These are phyloP conservation scores for Botryotinia globosa DNA, from an alignment of 2,329 filamentous ascomycete genomes.

Conservation along the genomic window DNA sequence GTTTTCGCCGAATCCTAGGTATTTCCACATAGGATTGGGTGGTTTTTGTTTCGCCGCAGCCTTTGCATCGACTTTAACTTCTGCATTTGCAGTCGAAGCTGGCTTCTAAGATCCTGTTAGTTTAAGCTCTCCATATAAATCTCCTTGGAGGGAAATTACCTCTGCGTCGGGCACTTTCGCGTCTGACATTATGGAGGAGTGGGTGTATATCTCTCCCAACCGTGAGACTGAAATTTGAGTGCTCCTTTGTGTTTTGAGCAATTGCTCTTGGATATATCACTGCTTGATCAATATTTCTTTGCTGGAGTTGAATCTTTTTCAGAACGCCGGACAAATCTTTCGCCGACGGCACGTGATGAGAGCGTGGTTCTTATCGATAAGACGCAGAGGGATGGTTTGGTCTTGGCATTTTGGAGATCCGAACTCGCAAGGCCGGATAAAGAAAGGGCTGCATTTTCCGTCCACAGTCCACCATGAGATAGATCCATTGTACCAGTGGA, in stretches of 20 bases:
- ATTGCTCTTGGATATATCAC: constrained; percentile 4
- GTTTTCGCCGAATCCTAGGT: constrained; percentile 76
- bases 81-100: constrained; percentile 38
- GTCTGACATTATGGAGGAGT: constrained; percentile 13
- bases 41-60: constrained; percentile 46
- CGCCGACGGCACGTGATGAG: neutral
- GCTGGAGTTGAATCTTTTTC: constrained; percentile 12
- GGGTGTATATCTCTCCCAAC: neutral
- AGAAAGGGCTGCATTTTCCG: neutral
- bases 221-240: neutral
- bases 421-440: constrained; percentile 1
- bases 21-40: constrained; percentile 70
- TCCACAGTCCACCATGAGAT: too few species aligned
- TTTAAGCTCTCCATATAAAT: constrained; percentile 8
- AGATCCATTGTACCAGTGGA: neutral
- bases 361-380: constrained; percentile 15
- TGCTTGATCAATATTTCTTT: constrained; percentile 1
- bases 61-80: constrained; percentile 38
- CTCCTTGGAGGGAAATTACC: constrained; percentile 20
- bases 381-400: neutral
- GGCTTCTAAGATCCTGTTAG: constrained; percentile 29
- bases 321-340: constrained; percentile 14
- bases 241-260: neutral
- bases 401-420: constrained; percentile 2
- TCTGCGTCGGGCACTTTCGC: constrained; percentile 26